Evolutionary conservation across 306 rosid species (phyloP), one percentile per base, ranked within the genome.

Genomic region (Ormosia emarginata): DNA sequence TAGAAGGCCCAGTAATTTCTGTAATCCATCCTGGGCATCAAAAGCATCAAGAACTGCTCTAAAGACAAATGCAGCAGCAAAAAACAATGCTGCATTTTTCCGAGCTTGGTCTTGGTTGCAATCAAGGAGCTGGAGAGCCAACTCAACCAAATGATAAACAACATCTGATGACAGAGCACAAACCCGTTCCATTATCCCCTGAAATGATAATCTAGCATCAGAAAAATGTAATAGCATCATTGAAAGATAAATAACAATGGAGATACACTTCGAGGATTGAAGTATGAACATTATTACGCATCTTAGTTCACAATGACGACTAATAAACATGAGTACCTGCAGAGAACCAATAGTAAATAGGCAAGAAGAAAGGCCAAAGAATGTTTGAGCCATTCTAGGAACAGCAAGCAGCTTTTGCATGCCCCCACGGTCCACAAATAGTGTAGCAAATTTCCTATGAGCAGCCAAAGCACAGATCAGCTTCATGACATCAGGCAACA

Each of bases 181-280:
- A 44, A 96, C 99, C 24, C 97, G 91, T 73, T 96, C 99, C 99
- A 94, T 96, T 67, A 96, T 92, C 53, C 92, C 97, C 99, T 96
- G 87, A 77, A 82, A 69, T 39, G 29, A 86, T 30, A 67, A 13
- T 43, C 46, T 43, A 33, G 61, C 57, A 55, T 64, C 75, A 83
- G 50, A 74, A 71, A 56, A 61, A 74, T 69, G 66, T 12, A 43
- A 47, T 13, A 64, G 59, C 13, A 5, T 71, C 29, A 10, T 52
- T 41, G 32, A 14, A 44, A 73, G 33, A 58, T 34, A 34, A 15
- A 18, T 62, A 12, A 66, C 41, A 46, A 55, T 46, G 52, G 39
- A 58, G 37, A 59, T 18, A 59, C 13, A 30, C 29, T 53, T 2
- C 59, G 17, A 71, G 34, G 24, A 46, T 7, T 67, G 57, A 58